Base-by-base conservation (phyloP, 805 yeast genomes). In the Cyberlindnera euphorbiae region DNA sequence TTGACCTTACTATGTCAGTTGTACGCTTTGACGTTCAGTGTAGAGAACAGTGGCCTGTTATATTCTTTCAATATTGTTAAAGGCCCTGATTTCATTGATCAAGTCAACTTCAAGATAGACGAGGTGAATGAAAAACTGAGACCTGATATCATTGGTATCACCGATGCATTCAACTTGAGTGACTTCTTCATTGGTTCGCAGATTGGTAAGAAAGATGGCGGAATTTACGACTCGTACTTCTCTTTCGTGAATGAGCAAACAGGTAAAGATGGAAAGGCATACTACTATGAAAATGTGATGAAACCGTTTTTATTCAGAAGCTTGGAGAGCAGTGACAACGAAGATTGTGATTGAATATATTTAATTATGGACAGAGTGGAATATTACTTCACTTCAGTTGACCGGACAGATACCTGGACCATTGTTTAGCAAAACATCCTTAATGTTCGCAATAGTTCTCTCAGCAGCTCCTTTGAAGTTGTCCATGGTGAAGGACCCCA, bases 111-210 rank as follows among this genome's bases (percentile, higher is more conserved):
- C 33, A 49, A 44, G 42, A 52, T 52, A 25, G 55, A 52, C 32
- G 44, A 39, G 15, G 35, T 47, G 24, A 41, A 67, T 71, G 47
- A 68, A 63, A 28, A 56, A 53, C 57, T 81, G 34, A 69, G 95
- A 58, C 73, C 75, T n/a, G 76, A 81, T 49, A 84, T 82, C 32
- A 74, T 86, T 56, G 82, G 83, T 1, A 66, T 84, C 49, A 82
- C 94, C 8, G 96, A 88, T 61, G 72, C 94, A 1, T 88, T 88
- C 68, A 76, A 81, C 58, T 67, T 82, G 44, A 73, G 84, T 19
- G 95, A 88, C 62, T 80, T 71, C 57, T 74, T 82, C 64, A 69
- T 88, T 52, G 82, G 86, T 58, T 76, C 95, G 0, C 79, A 89
- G n/a, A 75, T 88, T 42, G 96, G 96, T 22, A 70, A 67, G 36